These are phyloP conservation scores for Fusarium sp. DNA, from an alignment of 2,329 filamentous ascomycete species.

Conservation along the genomic window DNA sequence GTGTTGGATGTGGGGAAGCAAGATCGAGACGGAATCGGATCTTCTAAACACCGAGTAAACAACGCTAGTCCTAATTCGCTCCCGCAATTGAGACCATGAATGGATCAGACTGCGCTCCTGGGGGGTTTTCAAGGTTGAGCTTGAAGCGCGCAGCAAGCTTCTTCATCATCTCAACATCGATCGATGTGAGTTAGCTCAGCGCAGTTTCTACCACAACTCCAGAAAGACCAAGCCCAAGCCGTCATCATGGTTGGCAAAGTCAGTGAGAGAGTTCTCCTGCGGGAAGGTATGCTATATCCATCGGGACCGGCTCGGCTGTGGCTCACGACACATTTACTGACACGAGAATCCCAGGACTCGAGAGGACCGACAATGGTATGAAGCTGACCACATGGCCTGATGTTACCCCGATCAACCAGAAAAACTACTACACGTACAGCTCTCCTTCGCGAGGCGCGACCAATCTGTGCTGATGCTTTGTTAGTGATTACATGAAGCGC, in stretches of 20 bases:
- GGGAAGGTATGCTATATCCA: conserved; percentile 59
- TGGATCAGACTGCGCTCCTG: conserved; percentile 38
- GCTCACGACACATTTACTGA: conserved; percentile 39
- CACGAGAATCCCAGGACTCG: conserved; percentile 70
- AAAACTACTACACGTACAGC: conserved; percentile 94
- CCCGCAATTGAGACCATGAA: conserved; percentile 33
- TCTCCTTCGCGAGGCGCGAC: neutral
- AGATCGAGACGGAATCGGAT: conserved; percentile 15
- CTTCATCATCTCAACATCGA: conserved; percentile 27
- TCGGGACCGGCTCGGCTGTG: conserved; percentile 15
- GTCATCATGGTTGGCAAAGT: conserved; percentile 69
- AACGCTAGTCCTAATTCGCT: conserved; percentile 32
- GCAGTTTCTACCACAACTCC: conserved; percentile 17
- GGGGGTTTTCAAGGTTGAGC: conserved; percentile 42
- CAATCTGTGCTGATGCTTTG: conserved; percentile 27
- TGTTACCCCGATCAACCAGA: conserved; percentile 94
- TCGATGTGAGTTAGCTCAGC: conserved; percentile 39
- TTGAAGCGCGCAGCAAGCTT: conserved; percentile 29
- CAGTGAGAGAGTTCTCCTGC: conserved; percentile 69
- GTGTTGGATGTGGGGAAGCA: conserved; percentile 4
- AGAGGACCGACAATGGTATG: conserved; percentile 98
- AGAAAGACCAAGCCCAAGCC: conserved; percentile 21
- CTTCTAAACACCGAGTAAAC: conserved; percentile 14
- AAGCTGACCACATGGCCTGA: conserved; percentile 94
- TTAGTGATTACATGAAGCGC: conserved; percentile 94